Base-by-base conservation (phyloP, 2,329 filamentous ascomycete species). In the Onygenales sp. region DNA sequence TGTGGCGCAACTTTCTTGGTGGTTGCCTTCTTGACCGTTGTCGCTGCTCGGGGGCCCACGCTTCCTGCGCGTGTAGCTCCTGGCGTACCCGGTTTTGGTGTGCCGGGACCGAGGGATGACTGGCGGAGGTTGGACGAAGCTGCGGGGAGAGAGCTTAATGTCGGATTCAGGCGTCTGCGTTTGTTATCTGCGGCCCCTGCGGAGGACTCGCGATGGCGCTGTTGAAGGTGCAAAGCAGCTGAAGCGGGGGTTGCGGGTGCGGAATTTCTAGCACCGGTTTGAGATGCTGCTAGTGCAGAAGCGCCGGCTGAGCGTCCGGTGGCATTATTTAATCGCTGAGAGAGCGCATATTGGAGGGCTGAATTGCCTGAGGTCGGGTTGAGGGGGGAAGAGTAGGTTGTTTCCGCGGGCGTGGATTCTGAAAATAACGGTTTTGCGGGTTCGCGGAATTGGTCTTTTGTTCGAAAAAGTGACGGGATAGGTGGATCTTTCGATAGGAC, bases 71-170 rank as follows among this genome's bases (percentile, higher is more conserved):
- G 80, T 40, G 66, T 63, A 66, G 78, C 65, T 0, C 61, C 66
- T 4, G 74, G 73, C 0, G 81, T 83, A 3, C 76, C 75, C 0
- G 77, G 73, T 61, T 84, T 84, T 4, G 82, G 82, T 1, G 82
- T 85, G n/a, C 80, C 80, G 14, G 80, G 82, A 0, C 81, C 82
- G 10, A 82, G 69, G 0, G 81, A 84, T 0, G 79, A 78, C 63
- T 84, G 82, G 6, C 82, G 77, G 2, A 84, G 72, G 53, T 71
- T 74, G 14, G 78, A 81, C 0, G 77, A 76, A 2, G 77, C 72
- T 10, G 74, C 67, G 2, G 80, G 81, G 0, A 84, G 70, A 17
- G 73, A 75, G 4, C 77, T 74, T 32, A 83, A 67, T 27, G 73
- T 76, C 2, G 71, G 64, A 55, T 79, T 80, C 4, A 81, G 70